These are phyloP conservation scores for Tricharina praecox DNA, from an alignment of 495 filamentous ascomycete genomes.

Conservation along the genomic window DNA sequence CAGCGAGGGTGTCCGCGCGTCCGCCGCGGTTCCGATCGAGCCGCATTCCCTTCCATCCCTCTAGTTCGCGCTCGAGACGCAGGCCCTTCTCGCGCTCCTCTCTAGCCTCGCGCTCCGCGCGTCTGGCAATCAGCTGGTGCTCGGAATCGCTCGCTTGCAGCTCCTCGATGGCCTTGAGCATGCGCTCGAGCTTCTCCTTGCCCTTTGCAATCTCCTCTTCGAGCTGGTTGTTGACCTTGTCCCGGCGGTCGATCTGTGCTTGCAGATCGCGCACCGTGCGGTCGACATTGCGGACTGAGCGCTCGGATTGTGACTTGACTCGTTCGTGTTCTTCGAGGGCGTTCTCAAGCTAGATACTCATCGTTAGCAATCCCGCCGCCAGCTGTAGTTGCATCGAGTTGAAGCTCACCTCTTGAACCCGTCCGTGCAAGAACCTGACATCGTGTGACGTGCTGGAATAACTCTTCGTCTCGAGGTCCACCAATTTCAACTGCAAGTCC, in stretches of 20 bases:
- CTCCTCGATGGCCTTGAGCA: constrained; percentile 82
- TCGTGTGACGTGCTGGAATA: constrained; percentile 89
- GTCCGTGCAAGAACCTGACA: constrained; percentile 82
- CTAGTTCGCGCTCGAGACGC: constrained; percentile 73
- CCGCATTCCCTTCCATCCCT: constrained; percentile 62
- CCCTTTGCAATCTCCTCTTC: constrained; percentile 63
- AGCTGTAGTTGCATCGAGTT: too few relatives aligned
- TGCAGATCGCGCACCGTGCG: constrained; percentile 88
- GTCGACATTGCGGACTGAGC: constrained; percentile 82
- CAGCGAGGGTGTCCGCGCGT: constrained; percentile 20
- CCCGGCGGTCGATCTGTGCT: constrained; percentile 76
- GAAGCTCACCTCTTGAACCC: constrained; percentile 88
- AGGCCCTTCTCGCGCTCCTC: constrained; percentile 76
- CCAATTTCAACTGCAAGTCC: constrained; percentile 73
- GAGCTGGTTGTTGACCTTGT: constrained; percentile 64
- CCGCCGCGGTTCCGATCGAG: constrained; percentile 35
- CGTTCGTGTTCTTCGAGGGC: constrained; percentile 73
- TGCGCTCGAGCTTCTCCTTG: constrained; percentile 75
- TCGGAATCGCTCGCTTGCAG: constrained; percentile 70
- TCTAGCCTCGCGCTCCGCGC: constrained; percentile 75
- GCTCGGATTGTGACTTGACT: constrained; percentile 58
- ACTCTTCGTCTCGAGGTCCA: constrained; percentile 92
- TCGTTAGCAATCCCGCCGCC: too few relatives aligned
- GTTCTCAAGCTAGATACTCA: constrained; percentile 89
- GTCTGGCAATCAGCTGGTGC: constrained; percentile 58